A percentile compares a stretch with the other conserved stretches of the same genome.
phyloP scores from a whole-genome alignment of 129 eudicot genomes.

The Flaveria brownii region DNA sequence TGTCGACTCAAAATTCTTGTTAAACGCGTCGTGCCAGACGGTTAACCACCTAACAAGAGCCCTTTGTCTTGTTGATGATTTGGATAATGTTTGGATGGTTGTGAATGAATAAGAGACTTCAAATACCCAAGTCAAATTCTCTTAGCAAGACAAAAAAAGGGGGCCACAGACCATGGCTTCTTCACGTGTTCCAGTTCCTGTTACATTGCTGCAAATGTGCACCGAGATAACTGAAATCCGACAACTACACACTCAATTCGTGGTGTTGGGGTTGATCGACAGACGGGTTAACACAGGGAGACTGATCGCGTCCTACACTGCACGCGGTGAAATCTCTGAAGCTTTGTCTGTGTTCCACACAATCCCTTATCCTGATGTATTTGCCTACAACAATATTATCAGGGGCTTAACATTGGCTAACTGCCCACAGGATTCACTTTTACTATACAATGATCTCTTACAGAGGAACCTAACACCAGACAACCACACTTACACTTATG shows the following conservation, averaged over 20 bases:
- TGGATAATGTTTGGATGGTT: slow-evolving; percentile 43
- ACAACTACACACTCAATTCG: slow-evolving; percentile 39
- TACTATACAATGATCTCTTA: slow-evolving; percentile 36
- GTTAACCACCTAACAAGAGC: neutral
- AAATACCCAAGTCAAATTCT: slow-evolving; percentile 19
- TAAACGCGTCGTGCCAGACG: neutral
- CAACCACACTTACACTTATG: slow-evolving; percentile 46
- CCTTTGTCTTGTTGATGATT: neutral
- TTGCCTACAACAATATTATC: slow-evolving; percentile 47
- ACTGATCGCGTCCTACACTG: slow-evolving; percentile 40
- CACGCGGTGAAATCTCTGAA: slow-evolving; percentile 21
- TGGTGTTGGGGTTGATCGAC: slow-evolving; percentile 36
- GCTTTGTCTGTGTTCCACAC: slow-evolving; percentile 44
- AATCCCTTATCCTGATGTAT: slow-evolving; percentile 38
- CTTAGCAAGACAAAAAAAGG: slow-evolving; percentile 7
- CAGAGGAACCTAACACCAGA: slow-evolving; percentile 38
- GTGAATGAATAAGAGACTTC: slow-evolving; percentile 20
- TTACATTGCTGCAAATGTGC: slow-evolving; percentile 40
- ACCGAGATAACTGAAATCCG: slow-evolving; percentile 28
- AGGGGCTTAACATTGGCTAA: slow-evolving; percentile 42
- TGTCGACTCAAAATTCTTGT: neutral
- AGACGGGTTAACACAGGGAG: slow-evolving; percentile 39
- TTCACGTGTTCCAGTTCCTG: slow-evolving; percentile 27
- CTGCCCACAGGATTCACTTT: slow-evolving; percentile 37
- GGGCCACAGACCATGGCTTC: slow-evolving; percentile 16